These are phyloP conservation scores for Haematococcus lacustris DNA, from an alignment of 139 green algal species.

Conservation along the genomic window DNA sequence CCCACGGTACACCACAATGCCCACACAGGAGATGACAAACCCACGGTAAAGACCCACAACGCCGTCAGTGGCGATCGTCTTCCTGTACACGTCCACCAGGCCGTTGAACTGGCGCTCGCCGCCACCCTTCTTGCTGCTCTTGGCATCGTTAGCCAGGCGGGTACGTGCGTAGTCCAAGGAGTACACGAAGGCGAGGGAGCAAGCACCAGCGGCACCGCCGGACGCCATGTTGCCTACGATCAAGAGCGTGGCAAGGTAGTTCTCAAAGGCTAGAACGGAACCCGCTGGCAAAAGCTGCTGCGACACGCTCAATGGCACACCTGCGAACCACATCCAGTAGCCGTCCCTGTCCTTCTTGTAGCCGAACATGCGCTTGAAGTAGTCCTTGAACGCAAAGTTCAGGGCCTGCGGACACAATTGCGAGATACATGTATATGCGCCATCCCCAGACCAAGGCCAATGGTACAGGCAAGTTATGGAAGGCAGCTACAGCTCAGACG, in stretches of 20 bases:
- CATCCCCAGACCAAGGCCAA: neutral
- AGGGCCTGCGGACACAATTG: constrained; percentile 50
- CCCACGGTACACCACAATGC: constrained; percentile 98
- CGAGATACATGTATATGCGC: neutral
- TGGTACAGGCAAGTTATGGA: neutral
- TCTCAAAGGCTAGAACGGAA: too few species aligned
- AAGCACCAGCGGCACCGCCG: constrained; percentile 83
- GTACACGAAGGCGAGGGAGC: constrained; percentile 96
- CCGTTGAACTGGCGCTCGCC: constrained; percentile 55
- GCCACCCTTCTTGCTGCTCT: constrained; percentile 31
- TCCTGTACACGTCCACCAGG: constrained; percentile 85
- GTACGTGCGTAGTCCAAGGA: constrained; percentile 98
- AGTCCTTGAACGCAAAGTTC: constrained; percentile 99
- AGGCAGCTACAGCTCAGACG: neutral
- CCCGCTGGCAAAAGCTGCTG: too few species aligned
- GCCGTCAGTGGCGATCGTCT: constrained; percentile 58
- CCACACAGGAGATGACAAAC: constrained; percentile 85
- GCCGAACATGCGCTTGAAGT: constrained; percentile 96
- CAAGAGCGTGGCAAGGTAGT: too few species aligned
- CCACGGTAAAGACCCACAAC: constrained; percentile 53
- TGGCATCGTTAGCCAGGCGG: constrained; percentile 90
- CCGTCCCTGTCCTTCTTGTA: constrained; percentile 85
- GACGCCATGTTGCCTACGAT: constrained; percentile 88
- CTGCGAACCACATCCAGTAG: constrained; percentile 93
- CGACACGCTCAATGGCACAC: too few species aligned